A percentile compares a stretch with the other conserved stretches of the same genome.
phyloP scores from a whole-genome alignment of 441 rosid species.

The Mallotus japonicus region DNA sequence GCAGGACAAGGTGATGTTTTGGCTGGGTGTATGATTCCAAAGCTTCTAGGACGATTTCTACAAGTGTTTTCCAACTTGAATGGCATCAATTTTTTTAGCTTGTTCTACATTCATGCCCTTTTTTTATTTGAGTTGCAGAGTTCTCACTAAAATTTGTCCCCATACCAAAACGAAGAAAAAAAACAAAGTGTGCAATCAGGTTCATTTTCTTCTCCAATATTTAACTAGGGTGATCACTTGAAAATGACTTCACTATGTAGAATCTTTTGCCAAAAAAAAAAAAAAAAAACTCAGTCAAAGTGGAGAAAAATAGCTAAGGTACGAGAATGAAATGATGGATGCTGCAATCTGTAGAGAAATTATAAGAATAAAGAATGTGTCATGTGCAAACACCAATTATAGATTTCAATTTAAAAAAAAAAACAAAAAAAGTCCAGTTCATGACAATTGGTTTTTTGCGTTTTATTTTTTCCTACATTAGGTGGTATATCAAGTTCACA shows the following conservation, averaged over 20 bases:
- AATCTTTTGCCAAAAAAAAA: too few species aligned
- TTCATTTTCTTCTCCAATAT: too few species aligned
- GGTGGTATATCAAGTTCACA: background rate
- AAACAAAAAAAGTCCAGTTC: background rate
- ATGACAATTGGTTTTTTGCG: background rate
- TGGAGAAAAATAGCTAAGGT: background rate
- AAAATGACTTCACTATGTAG: too few species aligned
- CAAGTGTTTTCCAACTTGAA: background rate
- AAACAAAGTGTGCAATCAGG: background rate
- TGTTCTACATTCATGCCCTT: background rate
- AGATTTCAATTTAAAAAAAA: background rate
- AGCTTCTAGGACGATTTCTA: background rate
- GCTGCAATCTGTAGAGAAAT: background rate
- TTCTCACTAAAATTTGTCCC: too few species aligned
- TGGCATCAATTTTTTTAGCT: background rate
- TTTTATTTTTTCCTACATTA: background rate
- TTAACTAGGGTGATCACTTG: too few species aligned
- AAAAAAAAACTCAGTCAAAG: background rate
- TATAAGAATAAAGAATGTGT: background rate
- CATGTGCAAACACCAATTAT: background rate
- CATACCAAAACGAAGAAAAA: background rate
- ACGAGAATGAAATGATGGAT: background rate
- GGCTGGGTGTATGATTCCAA: background rate
- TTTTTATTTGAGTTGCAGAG: background rate
- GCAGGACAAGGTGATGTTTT: background rate